phyloP scores from a whole-genome alignment of 176 grass and related monocot species.

The Avena eriantha region DNA sequence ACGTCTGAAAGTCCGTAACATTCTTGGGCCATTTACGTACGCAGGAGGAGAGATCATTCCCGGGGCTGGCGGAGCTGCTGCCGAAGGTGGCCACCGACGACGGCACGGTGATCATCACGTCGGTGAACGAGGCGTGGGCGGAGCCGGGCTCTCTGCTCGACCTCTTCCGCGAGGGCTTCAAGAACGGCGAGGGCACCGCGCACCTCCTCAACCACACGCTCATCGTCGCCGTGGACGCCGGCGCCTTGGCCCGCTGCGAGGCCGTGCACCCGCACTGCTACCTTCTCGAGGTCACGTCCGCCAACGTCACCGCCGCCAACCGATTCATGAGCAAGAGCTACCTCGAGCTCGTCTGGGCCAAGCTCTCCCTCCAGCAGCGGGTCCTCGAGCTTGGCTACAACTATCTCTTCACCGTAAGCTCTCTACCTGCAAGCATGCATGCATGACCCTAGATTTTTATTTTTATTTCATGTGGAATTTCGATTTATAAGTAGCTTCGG shows the following conservation, averaged over 20 bases:
- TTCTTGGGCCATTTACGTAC: neutral
- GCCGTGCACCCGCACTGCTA: conserved; percentile 70
- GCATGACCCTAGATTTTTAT: no score
- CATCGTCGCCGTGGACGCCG: conserved; percentile 61
- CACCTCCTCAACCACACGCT: conserved; percentile 62
- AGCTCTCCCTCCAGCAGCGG: conserved; percentile 52
- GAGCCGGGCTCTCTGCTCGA: conserved; percentile 57
- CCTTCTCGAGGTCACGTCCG: conserved; percentile 34
- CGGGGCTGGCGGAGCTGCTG: conserved; percentile 49
- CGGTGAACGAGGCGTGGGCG: conserved; percentile 73
- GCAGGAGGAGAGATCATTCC: conserved; percentile 9
- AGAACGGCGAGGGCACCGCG: conserved; percentile 47
- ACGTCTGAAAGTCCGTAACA: no score
- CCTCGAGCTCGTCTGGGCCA: conserved; percentile 71
- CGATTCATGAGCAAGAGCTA: conserved; percentile 55
- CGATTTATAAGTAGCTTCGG: no score
- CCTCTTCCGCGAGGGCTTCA: conserved; percentile 69
- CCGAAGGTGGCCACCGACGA: conserved; percentile 53
- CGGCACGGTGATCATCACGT: conserved; percentile 71
- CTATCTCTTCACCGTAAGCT: conserved; percentile 66
- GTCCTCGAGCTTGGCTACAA: conserved; percentile 75
- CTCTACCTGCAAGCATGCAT: no score
- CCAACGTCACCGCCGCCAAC: conserved; percentile 41
- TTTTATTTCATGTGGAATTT: no score
- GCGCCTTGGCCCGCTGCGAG: conserved; percentile 52